Conservation (phyloP, 1,284 basidiomycete genomes). For the Sutorius eximius region DNA sequence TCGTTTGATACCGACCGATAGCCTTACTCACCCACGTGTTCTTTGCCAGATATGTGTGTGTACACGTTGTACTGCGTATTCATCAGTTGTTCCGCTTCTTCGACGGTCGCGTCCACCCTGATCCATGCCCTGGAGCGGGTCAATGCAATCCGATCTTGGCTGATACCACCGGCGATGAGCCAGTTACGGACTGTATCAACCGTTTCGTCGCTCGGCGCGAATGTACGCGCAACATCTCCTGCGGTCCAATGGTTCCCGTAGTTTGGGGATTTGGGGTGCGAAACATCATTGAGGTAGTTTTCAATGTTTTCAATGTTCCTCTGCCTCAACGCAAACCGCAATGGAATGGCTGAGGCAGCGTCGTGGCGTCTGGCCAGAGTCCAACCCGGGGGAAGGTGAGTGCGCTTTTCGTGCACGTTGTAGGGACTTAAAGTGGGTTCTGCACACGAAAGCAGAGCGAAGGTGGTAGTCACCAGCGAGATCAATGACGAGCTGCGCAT, state of each 20-base stretch:
- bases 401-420: constrained; percentile 36
- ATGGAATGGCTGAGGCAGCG: constrained; percentile 31
- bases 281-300: constrained; percentile 40
- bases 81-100: constrained; percentile 44
- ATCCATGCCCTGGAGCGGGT: constrained; percentile 41
- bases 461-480: constrained; percentile 10
- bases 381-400: constrained; percentile 36
- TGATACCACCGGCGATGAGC: constrained; percentile 39
- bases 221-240: constrained; percentile 38
- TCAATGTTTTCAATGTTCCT: constrained; percentile 39
- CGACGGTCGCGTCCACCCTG: constrained; percentile 36
- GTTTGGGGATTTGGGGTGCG: constrained; percentile 41
- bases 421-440: constrained; percentile 3
- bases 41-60: constrained; percentile 34
- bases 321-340: constrained; percentile 45
- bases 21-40: constrained; percentile 30
- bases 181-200: constrained; percentile 40
- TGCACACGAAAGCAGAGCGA: constrained; percentile 13
- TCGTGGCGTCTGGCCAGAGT: constrained; percentile 27
- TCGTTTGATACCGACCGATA: background rate
- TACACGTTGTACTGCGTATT: constrained; percentile 45
- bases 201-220: constrained; percentile 40
- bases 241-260: constrained; percentile 47
- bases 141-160: constrained; percentile 12
- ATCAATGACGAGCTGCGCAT: constrained; percentile 10